Evolutionary conservation across 441 rosid species (phyloP).

Genomic region (Brassica balearica): DNA sequence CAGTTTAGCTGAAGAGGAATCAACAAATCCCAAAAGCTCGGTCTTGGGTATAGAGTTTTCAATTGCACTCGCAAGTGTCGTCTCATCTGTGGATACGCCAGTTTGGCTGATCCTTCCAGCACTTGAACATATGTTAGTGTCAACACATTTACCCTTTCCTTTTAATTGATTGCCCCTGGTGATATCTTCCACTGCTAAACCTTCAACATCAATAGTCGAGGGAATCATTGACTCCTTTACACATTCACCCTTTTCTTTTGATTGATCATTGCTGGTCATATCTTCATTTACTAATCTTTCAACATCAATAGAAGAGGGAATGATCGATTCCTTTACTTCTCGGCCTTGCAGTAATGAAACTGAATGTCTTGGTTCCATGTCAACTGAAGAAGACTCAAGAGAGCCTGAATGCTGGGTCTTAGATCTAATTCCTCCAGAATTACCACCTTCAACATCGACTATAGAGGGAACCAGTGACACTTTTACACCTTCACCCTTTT

Average conservation of each 20-base stretch:
- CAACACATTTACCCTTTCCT: conserved; percentile 34
- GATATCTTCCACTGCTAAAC: conserved; percentile 14
- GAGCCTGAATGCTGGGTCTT: not conserved
- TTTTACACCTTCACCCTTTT: conserved; percentile 20
- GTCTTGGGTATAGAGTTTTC: conserved; percentile 30
- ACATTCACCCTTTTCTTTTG: conserved; percentile 31
- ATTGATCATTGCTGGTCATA: conserved; percentile 12
- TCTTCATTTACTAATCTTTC: conserved; percentile 14
- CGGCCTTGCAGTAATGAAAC: not conserved
- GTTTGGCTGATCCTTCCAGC: conserved; percentile 36
- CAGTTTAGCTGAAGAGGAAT: conserved; percentile 33
- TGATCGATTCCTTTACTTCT: not conserved
- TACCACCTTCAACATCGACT: not conserved
- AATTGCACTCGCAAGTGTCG: conserved; percentile 6
- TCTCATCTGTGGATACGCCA: conserved; percentile 35
- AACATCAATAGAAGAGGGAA: conserved; percentile 8
- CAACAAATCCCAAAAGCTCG: conserved; percentile 20
- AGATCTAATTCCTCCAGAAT: not conserved
- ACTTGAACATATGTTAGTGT: conserved; percentile 34
- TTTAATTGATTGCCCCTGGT: conserved; percentile 21
- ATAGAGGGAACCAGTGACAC: not conserved
- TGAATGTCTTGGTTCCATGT: not conserved
- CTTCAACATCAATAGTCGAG: conserved; percentile 22
- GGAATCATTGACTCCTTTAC: conserved; percentile 31
- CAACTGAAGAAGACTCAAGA: not conserved